Evolutionary conservation across 140 eudicot genomes (phyloP).

Genomic region (Erigeron philadelphicus): DNA sequence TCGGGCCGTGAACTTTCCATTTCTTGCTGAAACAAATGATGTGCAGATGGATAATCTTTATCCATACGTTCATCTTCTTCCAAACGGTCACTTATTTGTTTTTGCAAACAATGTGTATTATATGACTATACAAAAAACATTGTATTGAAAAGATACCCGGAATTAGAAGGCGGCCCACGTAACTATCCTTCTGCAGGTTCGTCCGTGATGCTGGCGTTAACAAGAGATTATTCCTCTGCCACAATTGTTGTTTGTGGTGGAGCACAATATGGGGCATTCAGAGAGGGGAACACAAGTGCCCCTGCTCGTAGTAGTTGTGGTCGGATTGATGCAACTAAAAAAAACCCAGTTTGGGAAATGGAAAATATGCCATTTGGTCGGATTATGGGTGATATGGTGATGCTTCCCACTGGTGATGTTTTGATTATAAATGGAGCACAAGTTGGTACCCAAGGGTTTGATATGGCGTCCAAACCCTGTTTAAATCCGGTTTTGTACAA

Average conservation of each 20-base stretch:
- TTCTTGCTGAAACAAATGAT: neutral
- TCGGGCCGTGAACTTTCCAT: neutral
- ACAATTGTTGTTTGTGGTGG: conserved; percentile 7
- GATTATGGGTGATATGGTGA: conserved; percentile 16
- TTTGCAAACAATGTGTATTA: conserved; percentile 10
- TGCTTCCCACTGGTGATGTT: conserved; percentile 14
- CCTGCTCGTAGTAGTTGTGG: conserved; percentile 7
- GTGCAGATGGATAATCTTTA: conserved; percentile 6
- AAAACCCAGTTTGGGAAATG: conserved; percentile 4
- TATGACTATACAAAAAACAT: neutral
- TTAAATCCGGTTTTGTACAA: conserved; percentile 1
- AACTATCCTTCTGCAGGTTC: conserved; percentile 13
- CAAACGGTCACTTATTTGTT: conserved; percentile 1
- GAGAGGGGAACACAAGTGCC: neutral
- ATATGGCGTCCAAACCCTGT: conserved; percentile 6
- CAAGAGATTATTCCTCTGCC: conserved; percentile 1
- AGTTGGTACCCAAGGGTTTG: conserved; percentile 14
- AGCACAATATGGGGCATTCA: neutral
- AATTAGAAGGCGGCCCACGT: conserved; percentile 8
- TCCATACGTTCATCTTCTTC: conserved; percentile 7
- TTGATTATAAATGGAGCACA: conserved; percentile 10
- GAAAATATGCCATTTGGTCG: conserved; percentile 4
- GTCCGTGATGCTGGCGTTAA: neutral
- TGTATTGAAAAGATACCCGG: neutral
- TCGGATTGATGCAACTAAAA: neutral